Evolutionary conservation across 208 protist genomes (phyloP), one percentile per base, ranked within the genome.

Genomic region (Naegleria lovaniensis): DNA sequence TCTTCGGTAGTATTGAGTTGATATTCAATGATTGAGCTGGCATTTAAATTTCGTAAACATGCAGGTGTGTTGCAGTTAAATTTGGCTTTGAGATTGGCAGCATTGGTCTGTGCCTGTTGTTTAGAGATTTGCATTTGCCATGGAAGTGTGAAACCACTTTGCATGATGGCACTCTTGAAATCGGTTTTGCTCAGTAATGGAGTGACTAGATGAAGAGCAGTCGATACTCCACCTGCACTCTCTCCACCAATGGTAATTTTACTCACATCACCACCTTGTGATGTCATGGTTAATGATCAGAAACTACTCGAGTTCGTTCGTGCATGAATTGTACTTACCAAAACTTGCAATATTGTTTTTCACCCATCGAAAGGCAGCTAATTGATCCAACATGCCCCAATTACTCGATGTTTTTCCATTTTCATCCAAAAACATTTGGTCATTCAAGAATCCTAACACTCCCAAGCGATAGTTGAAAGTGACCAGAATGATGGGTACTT

Each of bases 401-500:
- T 93, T 93, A 16, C 89, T 89, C 7, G 52, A 16, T 3, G 91
- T 89, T 16, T 15, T 55, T 5, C 38, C 90, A 52, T 40, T 87
- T 39, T 48, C 33, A 39, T 0, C 7, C 7, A 9, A 9, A 40
- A 48, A 58, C 36, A 51, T 67, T 0, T 40, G 15, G 39, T 55
- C 19, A 51, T 13, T 75, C 5, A 96, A 40, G 75, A 94, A 94
- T 33, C 95, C 95, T 4, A 95, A 52, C 22, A 91, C 75, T 79
- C 93, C 94, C 9, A 96, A 51, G 19, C 95, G 38, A 90, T 96
- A 96, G 48, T 95, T 93, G 39, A 95, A 91, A 0, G 92, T 95
- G 4, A 96, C 94, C 6, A 95, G 41, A 41, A 96, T 83, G 6
- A 88, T 83, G 29, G 29, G 16, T 25, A 25, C 48, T 39, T 40